Conservation (phyloP, 1,139 yeast genomes). For the Yamadazyma siamensis region DNA sequence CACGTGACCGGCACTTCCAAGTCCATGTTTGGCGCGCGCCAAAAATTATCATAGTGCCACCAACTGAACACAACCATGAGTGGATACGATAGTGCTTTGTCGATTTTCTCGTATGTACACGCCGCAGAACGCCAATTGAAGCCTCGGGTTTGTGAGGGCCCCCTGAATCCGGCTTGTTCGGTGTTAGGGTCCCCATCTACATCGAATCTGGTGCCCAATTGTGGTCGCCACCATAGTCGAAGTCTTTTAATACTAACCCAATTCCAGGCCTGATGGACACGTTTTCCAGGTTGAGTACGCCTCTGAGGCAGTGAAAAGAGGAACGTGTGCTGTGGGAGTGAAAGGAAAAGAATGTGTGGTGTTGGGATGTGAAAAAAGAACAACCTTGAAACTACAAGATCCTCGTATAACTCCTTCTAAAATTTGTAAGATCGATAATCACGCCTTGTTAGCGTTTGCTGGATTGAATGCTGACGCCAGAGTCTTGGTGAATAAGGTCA, state of each 20-base stretch:
- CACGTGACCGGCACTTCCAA: too few species aligned
- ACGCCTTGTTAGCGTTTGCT: conserved; percentile 90
- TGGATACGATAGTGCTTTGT: conserved; percentile 98
- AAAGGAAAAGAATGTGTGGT: conserved; percentile 88
- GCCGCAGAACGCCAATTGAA: too few species aligned
- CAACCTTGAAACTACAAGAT: conserved; percentile 92
- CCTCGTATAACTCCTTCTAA: conserved; percentile 95
- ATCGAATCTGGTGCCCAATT: not conserved
- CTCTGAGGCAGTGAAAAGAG: conserved; percentile 95
- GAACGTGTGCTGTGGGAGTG: conserved; percentile 97
- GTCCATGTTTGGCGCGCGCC: too few species aligned
- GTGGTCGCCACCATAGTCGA: not conserved
- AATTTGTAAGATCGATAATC: conserved; percentile 88
- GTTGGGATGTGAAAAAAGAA: conserved; percentile 94
- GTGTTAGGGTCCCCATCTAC: not conserved
- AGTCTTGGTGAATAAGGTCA: conserved; percentile 88
- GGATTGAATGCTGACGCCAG: conserved; percentile 98
- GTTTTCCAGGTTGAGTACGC: conserved; percentile 99
- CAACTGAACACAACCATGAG: conserved; percentile 48
- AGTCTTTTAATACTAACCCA: conserved; percentile 2
- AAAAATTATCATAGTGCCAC: not conserved
- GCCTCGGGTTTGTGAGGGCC: not conserved
- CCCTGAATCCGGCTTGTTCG: too few species aligned
- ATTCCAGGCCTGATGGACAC: conserved; percentile 96
- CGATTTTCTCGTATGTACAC: conserved; percentile 88